Evolutionary conservation across 306 rosid species (phyloP), one percentile per base, ranked within the genome.

Genomic region (Trifolium dubium): DNA sequence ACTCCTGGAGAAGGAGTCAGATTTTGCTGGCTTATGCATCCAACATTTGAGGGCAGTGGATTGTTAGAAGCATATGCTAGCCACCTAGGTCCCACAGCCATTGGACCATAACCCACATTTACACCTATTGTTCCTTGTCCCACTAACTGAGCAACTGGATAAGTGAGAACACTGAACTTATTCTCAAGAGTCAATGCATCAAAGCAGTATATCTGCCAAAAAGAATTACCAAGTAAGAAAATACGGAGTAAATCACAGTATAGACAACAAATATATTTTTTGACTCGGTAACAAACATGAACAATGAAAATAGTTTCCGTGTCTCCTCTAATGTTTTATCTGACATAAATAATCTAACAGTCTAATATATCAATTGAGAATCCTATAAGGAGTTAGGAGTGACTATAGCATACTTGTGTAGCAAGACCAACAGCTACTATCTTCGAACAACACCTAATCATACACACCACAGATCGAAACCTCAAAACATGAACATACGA

Each of bases 31-130:
- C 92, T 91, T 82, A 90, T 62, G 67, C 89, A 86, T 70, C 93
- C 87, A 59, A 74, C 74, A 75, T 77, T 90, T 77, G 89, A 85
- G 44, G 81, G 85, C 44, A 88, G 77, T 10, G 91, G 90, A 58
- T 73, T 89, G 80, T 84, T 89, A 74, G 92, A 85, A 62, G 96
- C 85, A 87, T 92, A 92, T 61, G 98, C 98, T 79, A 92, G 78
- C 98, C 98, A 92, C 88, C 98, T 92, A 10, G 98, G 91, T 78
- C 96, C 98, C 79, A 92, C 96, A 81, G 92, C 88, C 96, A 92
- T 87, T 54, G 98, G 96, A 74, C 98, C 96, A 70, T 88, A 90
- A 80, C 96, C 95, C 32, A 92, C 89, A 86, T 92, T 90, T 80
- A 88, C 88, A 37, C 95, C 86, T 37, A 32, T 5, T 40, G 88